Base-by-base conservation (phyloP, 164 flowering plant species). In the Vitis cinerea region DNA sequence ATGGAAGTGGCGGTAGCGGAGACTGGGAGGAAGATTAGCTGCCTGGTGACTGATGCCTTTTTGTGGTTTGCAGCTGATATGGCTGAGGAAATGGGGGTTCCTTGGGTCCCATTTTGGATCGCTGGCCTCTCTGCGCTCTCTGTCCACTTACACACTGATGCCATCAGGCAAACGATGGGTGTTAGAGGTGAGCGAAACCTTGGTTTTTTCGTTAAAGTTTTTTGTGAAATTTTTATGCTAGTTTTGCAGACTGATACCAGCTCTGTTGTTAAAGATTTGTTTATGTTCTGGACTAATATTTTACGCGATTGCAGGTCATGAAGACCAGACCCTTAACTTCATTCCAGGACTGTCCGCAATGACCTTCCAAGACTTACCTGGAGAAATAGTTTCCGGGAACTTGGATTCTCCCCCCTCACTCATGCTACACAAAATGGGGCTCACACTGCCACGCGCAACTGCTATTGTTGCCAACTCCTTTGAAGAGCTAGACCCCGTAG, bases 21-120 rank as follows among this genome's bases (percentile, higher is more conserved):
- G 63, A 53, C 23, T 1, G 78, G 78, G 0, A 17, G 10, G 51
- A 58, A 23, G 50, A 44, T 77, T 54, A 58, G 48, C 15, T 71
- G 80, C 60, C 23, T 74, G 17, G 8, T 79, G 8, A 10, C 61
- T 8, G 79, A 79, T 51, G 74, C 73, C 15, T 76, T 78, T 61
- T 61, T 73, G 10, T 68, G 72, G 59, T 76, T 74, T 56, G 70
- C 71, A 27, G 77, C 59, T 8, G 71, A 63, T 19, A 66, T 80
- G 19, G 78, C 81, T n/a, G 74, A 66, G 71, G 70, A 70, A 11
- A 19, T 71, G 59, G 55, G 71, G 8, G 70, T 71, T 55, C 50
- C 79, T 8, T 82, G 83, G 83, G 53, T 82, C 9, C 54, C 79
- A 5, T 50, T 73, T 15, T 82, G 79, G 79, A 53, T 66, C 1